phyloP scores from a whole-genome alignment of 2,329 filamentous ascomycete genomes.

The Fusarium nodosum region DNA sequence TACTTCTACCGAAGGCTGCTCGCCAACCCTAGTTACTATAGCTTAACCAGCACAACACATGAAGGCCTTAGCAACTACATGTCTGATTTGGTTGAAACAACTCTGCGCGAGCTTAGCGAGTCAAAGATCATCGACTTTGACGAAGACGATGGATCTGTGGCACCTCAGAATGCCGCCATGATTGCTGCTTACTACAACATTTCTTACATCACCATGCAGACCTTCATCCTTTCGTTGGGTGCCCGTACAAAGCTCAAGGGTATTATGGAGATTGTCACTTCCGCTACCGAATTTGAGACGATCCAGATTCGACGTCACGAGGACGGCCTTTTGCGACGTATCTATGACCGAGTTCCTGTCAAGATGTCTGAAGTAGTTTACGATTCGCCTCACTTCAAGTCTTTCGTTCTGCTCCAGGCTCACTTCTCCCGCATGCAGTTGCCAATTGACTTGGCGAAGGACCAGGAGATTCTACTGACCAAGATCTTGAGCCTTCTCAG shows the following conservation, averaged over 20 bases:
- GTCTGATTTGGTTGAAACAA: conserved; percentile 94
- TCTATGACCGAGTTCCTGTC: conserved; percentile 94
- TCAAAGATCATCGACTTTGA: conserved; percentile 97
- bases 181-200: conserved; percentile 99
- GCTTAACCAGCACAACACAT: conserved; percentile 86
- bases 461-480: conserved; percentile 88
- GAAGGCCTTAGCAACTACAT: conserved; percentile 94
- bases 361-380: conserved; percentile 91
- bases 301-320: conserved; percentile 96
- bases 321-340: conserved; percentile 85
- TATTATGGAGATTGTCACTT: conserved; percentile 95
- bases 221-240: conserved; percentile 91
- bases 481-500: conserved; percentile 90
- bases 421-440: conserved; percentile 98
- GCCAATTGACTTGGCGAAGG: conserved; percentile 93
- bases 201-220: conserved; percentile 99
- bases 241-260: conserved; percentile 95
- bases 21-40: conserved; percentile 97
- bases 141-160: conserved; percentile 90
- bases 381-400: conserved; percentile 98
- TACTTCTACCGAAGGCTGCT: conserved; percentile 97
- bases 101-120: conserved; percentile 88
- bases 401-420: conserved; percentile 95
- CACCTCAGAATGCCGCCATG: conserved; percentile 95
- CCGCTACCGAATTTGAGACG: conserved; percentile 94